Percentiles rank a stretch among this genome's conserved stretches.
These are phyloP conservation scores for Helicostylum pulchrum DNA, from an alignment of 192 early-diverging fungal species.

Conservation along the genomic window DNA sequence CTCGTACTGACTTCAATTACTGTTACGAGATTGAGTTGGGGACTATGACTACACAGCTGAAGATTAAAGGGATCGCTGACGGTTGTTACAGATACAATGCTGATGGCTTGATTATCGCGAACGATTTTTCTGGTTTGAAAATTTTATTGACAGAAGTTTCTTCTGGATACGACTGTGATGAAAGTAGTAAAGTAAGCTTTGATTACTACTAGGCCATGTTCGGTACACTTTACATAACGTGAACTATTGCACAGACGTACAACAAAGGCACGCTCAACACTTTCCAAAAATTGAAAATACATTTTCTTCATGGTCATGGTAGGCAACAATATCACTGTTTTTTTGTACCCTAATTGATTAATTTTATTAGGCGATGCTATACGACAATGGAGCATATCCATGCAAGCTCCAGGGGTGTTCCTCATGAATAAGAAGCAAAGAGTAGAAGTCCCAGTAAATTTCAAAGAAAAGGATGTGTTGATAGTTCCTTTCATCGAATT, in stretches of 20 bases:
- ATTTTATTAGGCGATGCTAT: slow-evolving; percentile 5
- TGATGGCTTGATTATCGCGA: slow-evolving; percentile 6
- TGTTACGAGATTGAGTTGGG: neutral
- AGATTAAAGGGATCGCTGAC: slow-evolving; percentile 8
- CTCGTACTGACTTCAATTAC: no score
- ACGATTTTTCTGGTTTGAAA: slow-evolving; percentile 10
- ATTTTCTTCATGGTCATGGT: slow-evolving; percentile 18
- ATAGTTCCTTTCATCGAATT: slow-evolving; percentile 3
- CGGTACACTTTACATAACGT: slow-evolving; percentile 5
- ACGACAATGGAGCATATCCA: slow-evolving; percentile 8
- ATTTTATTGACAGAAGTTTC: slow-evolving; percentile 15
- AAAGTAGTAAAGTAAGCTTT: slow-evolving; percentile 2
- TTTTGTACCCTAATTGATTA: slow-evolving; percentile 6
- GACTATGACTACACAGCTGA: neutral
- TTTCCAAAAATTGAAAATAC: slow-evolving; percentile 11
- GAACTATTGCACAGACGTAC: slow-evolving; percentile 5
- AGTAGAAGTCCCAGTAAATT: neutral
- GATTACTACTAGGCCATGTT: slow-evolving; percentile 15
- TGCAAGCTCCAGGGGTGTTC: slow-evolving; percentile 25
- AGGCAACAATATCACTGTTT: slow-evolving; percentile 8
- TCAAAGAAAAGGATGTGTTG: slow-evolving; percentile 5
- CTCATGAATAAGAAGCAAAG: slow-evolving; percentile 11
- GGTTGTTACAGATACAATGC: slow-evolving; percentile 14
- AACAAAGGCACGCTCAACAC: slow-evolving; percentile 9
- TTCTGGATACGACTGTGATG: slow-evolving; percentile 7